Conservation (phyloP, 192 early-diverging fungal species). For the Neocallimastix lanati region DNA sequence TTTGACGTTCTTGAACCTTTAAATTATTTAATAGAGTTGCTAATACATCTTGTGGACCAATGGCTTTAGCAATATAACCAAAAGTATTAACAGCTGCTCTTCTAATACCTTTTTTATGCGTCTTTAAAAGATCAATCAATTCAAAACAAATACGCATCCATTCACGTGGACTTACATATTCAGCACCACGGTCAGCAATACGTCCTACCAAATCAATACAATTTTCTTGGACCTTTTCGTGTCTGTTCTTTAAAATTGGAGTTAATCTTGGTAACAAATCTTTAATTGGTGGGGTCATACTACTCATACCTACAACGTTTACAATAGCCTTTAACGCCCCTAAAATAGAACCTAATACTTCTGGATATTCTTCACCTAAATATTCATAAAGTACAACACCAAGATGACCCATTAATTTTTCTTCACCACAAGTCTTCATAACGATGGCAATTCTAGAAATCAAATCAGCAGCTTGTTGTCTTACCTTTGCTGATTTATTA, state of each 20-base stretch:
- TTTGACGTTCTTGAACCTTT: slow-evolving; percentile 97
- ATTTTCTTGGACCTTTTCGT: slow-evolving; percentile 88
- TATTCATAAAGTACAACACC: slow-evolving; percentile 93
- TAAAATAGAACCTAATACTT: slow-evolving; percentile 88
- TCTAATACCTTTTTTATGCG: slow-evolving; percentile 86
- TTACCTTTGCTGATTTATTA: slow-evolving; percentile 85
- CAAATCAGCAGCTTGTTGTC: slow-evolving; percentile 93
- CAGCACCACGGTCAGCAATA: slow-evolving; percentile 95
- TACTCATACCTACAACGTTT: slow-evolving; percentile 92
- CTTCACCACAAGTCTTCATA: slow-evolving; percentile 86
- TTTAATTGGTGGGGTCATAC: slow-evolving; percentile 96
- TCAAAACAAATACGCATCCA: slow-evolving; percentile 99
- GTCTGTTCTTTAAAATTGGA: slow-evolving; percentile 94
- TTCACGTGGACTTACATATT: slow-evolving; percentile 86
- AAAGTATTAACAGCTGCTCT: slow-evolving; percentile 95
- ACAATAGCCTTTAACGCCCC: slow-evolving; percentile 86
- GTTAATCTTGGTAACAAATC: slow-evolving; percentile 88
- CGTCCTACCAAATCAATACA: slow-evolving; percentile 87
- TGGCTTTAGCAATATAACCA: slow-evolving; percentile 97
- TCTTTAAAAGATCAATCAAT: slow-evolving; percentile 88
- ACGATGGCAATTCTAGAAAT: slow-evolving; percentile 86
- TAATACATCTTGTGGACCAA: slow-evolving; percentile 96
- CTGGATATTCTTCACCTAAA: slow-evolving; percentile 97
- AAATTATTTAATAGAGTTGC: slow-evolving; percentile 95
- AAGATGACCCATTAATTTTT: slow-evolving; percentile 82